These are phyloP conservation scores for Cladophialophora bantiana DNA, from an alignment of 2,329 filamentous ascomycete species.

Conservation along the genomic window DNA sequence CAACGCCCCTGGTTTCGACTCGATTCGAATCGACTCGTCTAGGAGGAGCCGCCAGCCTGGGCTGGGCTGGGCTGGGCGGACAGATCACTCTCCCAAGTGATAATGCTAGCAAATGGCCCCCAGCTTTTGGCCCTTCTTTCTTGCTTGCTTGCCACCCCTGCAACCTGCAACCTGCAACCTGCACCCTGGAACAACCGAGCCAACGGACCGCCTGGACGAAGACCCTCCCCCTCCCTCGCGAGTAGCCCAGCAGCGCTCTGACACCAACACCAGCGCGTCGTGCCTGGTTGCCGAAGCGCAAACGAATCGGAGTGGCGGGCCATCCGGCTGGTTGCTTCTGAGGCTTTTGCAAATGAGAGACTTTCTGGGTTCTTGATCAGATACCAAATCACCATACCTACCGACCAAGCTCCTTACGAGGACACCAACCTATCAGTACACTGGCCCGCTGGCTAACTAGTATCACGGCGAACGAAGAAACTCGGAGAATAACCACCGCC, in stretches of 20 bases:
- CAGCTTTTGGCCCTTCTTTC: too few species aligned
- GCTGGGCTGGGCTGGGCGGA: not conserved
- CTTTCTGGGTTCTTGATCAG: too few species aligned
- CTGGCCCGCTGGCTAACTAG: too few species aligned
- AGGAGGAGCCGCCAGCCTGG: not conserved
- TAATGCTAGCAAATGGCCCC: too few species aligned
- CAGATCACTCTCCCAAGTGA: not conserved
- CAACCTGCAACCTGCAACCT: not conserved
- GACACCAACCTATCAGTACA: too few species aligned
- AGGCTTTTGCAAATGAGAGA: too few species aligned
- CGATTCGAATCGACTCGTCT: not conserved
- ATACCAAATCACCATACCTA: not conserved
- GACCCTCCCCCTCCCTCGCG: not conserved
- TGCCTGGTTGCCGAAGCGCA: slow-evolving; percentile 4
- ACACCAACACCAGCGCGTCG: not conserved
- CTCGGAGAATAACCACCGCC: slow-evolving; percentile 22
- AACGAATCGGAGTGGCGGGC: slow-evolving; percentile 12
- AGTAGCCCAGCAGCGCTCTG: not conserved
- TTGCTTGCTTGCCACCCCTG: too few species aligned
- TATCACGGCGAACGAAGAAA: not conserved
- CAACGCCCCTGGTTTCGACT: not conserved
- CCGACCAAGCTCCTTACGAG: not conserved
- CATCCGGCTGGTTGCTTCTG: not conserved
- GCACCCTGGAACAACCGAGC: slow-evolving; percentile 1
- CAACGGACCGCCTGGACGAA: not conserved